These are phyloP conservation scores for Nakazawaea siamensis DNA, from an alignment of 805 yeast genomes.

Conservation along the genomic window DNA sequence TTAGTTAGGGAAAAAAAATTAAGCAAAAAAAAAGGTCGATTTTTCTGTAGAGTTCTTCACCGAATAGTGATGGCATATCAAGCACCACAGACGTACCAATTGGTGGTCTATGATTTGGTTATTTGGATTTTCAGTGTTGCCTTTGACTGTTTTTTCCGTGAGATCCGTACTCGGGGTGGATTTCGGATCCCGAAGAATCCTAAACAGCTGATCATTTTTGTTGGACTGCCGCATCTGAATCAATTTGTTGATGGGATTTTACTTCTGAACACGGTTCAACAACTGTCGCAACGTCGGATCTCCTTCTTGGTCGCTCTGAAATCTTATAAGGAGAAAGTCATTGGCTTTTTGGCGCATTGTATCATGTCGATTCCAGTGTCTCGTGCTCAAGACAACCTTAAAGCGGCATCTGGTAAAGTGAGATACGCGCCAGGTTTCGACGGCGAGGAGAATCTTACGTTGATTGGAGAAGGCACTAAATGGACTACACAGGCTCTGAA, in stretches of 20 bases:
- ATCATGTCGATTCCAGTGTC: slow-evolving; percentile 86
- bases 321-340: slow-evolving; percentile 38
- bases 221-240: slow-evolving; percentile 80
- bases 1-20: no score
- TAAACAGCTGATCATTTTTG: slow-evolving; percentile 52
- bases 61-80: background rate
- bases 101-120: slow-evolving; percentile 39
- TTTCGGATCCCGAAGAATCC: slow-evolving; percentile 51
- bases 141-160: slow-evolving; percentile 63
- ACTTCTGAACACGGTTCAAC: slow-evolving; percentile 69
- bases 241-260: slow-evolving; percentile 76
- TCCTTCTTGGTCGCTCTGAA: slow-evolving; percentile 48
- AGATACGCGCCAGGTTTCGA: slow-evolving; percentile 34
- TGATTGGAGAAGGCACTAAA: slow-evolving; percentile 57
- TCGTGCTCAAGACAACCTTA: slow-evolving; percentile 83
- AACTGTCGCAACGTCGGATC: slow-evolving; percentile 36
- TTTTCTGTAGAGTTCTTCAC: no score
- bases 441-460: slow-evolving; percentile 32
- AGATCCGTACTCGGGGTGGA: slow-evolving; percentile 66
- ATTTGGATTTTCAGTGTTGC: slow-evolving; percentile 36
- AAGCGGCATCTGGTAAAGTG: slow-evolving; percentile 59
- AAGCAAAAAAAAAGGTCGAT: no score
- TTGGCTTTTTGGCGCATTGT: slow-evolving; percentile 70
- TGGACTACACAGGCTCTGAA: slow-evolving; percentile 57
- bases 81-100: slow-evolving; percentile 1